Evolutionary conservation across 2,329 filamentous ascomycete species (phyloP).

Genomic region (Exophiala aquamarina): DNA sequence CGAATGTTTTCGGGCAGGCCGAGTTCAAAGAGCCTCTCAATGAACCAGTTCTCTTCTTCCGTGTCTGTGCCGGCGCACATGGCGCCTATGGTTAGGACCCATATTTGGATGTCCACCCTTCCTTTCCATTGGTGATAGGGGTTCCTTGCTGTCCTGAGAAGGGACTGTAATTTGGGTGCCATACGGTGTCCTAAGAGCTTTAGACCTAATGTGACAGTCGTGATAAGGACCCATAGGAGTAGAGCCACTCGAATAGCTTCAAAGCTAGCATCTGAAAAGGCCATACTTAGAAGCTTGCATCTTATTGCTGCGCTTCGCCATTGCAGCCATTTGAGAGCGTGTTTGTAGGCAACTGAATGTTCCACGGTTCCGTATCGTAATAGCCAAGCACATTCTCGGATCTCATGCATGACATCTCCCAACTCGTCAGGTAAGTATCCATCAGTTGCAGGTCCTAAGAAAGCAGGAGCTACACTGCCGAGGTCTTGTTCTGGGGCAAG

Average conservation of each 20-base stretch:
- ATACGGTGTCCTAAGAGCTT: constrained; percentile 18
- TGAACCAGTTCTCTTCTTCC: constrained; percentile 21
- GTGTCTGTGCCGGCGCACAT: constrained; percentile 18
- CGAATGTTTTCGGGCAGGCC: constrained; percentile 14
- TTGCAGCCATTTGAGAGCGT: constrained; percentile 25
- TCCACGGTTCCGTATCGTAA: constrained; percentile 14
- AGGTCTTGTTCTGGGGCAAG: constrained; percentile 19
- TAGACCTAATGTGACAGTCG: constrained; percentile 23
- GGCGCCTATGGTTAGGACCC: constrained; percentile 23
- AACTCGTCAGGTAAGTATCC: constrained; percentile 20
- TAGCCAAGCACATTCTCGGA: constrained; percentile 22
- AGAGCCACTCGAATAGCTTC: constrained; percentile 19
- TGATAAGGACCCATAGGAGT: constrained; percentile 23
- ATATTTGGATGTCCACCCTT: constrained; percentile 18
- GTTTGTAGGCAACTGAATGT: constrained; percentile 14
- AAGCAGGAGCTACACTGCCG: constrained; percentile 12
- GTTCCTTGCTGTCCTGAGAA: constrained; percentile 9
- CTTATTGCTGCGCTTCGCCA: constrained; percentile 23
- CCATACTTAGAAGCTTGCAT: constrained; percentile 17
- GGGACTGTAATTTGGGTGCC: constrained; percentile 19
- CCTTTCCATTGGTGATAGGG: constrained; percentile 13
- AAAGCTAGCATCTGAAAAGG: constrained; percentile 11
- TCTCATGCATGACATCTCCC: constrained; percentile 15
- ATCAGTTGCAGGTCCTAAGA: constrained; percentile 5
- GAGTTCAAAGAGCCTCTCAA: constrained; percentile 19